These are phyloP conservation scores for Collybiopsis luxurians DNA, from an alignment of 768 basidiomycete genomes.

Conservation along the genomic window DNA sequence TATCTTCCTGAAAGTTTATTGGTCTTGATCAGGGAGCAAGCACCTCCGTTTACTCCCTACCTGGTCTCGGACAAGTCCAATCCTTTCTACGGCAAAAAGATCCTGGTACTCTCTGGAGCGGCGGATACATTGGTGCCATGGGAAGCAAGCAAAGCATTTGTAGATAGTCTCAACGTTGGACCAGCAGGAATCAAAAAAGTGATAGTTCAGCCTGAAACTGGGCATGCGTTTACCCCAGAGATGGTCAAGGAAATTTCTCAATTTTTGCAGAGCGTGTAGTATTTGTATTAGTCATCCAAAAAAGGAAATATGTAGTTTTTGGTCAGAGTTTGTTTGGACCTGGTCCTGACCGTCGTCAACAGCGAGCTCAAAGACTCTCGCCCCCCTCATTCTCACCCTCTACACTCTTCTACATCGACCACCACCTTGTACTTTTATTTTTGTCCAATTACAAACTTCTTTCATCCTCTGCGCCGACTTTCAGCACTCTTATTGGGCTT, in stretches of 20 bases:
- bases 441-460: too few relatives aligned
- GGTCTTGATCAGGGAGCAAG: constrained; percentile 40
- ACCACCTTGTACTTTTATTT: background rate
- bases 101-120: constrained; percentile 69
- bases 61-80: constrained; percentile 36
- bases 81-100: constrained; percentile 68
- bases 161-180: constrained; percentile 54
- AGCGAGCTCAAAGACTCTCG: background rate
- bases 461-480: too few relatives aligned
- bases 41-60: constrained; percentile 45
- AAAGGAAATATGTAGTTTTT: background rate
- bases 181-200: constrained; percentile 52
- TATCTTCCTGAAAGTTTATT: constrained; percentile 56
- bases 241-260: constrained; percentile 53
- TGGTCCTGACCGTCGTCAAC: background rate
- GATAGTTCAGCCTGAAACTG: constrained; percentile 50
- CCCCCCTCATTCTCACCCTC: background rate
- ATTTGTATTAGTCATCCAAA: constrained; percentile 1
- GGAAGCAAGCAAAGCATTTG: constrained; percentile 52
- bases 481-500: background rate
- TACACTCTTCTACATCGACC: background rate
- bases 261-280: constrained; percentile 26
- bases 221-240: constrained; percentile 57
- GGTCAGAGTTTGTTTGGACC: background rate
- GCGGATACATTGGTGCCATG: constrained; percentile 69